Evolutionary conservation across 2,329 filamentous ascomycete species (phyloP).

Genomic region (Chaetomiaceae sp.): DNA sequence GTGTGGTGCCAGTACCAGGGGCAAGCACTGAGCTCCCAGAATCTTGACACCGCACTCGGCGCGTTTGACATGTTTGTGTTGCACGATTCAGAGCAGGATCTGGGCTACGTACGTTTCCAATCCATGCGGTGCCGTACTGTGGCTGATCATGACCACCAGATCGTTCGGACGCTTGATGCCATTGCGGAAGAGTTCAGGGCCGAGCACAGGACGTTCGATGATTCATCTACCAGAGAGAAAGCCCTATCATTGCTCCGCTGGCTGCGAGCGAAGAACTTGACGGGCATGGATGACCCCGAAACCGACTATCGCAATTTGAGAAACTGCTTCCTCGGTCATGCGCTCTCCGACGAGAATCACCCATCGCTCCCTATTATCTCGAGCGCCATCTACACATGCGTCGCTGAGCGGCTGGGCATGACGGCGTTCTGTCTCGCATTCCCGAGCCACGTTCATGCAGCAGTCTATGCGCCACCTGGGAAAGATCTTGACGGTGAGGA

Average conservation of each 20-base stretch:
- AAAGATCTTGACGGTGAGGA: slow-evolving; percentile 50
- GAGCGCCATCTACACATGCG: slow-evolving; percentile 74
- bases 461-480: slow-evolving; percentile 59
- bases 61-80: slow-evolving; percentile 88
- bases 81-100: slow-evolving; percentile 63
- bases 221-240: slow-evolving; percentile 57
- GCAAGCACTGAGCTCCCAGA: slow-evolving; percentile 26
- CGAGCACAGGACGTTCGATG: slow-evolving; percentile 46
- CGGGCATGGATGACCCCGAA: slow-evolving; percentile 60
- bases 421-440: slow-evolving; percentile 74
- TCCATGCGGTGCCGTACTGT: background rate
- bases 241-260: slow-evolving; percentile 64
- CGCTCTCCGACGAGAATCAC: slow-evolving; percentile 64
- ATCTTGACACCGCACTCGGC: slow-evolving; percentile 67
- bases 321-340: slow-evolving; percentile 83
- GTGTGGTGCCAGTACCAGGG: slow-evolving; percentile 61
- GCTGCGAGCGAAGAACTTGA: slow-evolving; percentile 61
- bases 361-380: slow-evolving; percentile 82
- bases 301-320: slow-evolving; percentile 69
- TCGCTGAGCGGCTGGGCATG: slow-evolving; percentile 69
- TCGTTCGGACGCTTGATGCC: slow-evolving; percentile 48
- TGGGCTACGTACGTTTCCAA: slow-evolving; percentile 55
- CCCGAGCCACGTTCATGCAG: slow-evolving; percentile 77
- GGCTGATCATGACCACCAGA: slow-evolving; percentile 15
- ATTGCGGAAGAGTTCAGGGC: slow-evolving; percentile 52